A percentile compares a stretch with the other conserved stretches of the same genome.
These are phyloP conservation scores for Capsicum baccatum DNA, from an alignment of 257 asterid genomes.

Conservation along the genomic window DNA sequence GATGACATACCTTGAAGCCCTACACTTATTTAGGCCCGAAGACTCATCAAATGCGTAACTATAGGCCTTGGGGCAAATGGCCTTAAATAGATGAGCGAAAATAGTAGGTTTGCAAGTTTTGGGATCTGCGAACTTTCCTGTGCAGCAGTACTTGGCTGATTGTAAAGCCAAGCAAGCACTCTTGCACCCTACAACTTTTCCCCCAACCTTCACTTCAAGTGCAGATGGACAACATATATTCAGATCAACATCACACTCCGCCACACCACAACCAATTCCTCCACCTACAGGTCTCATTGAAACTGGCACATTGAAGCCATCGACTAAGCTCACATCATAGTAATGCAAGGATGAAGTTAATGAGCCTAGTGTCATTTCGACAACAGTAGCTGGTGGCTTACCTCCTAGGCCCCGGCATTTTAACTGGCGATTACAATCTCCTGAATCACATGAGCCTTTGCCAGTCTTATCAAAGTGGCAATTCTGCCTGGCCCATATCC, in stretches of 20 bases:
- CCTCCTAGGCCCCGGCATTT: slow-evolving; percentile 79
- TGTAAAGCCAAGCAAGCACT: slow-evolving; percentile 92
- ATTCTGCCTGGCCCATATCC: slow-evolving; percentile 82
- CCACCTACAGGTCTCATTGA: slow-evolving; percentile 93
- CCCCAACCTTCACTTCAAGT: slow-evolving; percentile 70
- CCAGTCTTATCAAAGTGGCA: slow-evolving; percentile 61
- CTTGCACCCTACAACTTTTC: slow-evolving; percentile 82
- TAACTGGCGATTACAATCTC: slow-evolving; percentile 74
- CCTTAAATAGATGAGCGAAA: slow-evolving; percentile 78
- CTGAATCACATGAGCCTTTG: slow-evolving; percentile 76
- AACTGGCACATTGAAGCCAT: slow-evolving; percentile 88
- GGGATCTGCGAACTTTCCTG: slow-evolving; percentile 73
- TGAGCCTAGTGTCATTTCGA: slow-evolving; percentile 92
- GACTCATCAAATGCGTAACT: slow-evolving; percentile 92
- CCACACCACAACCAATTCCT: slow-evolving; percentile 85
- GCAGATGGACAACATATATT: slow-evolving; percentile 90
- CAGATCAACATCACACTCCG: slow-evolving; percentile 77
- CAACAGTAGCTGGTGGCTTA: slow-evolving; percentile 88
- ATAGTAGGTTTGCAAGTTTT: slow-evolving; percentile 75
- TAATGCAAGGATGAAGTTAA: slow-evolving; percentile 72
- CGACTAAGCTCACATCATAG: slow-evolving; percentile 87
- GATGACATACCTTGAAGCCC: slow-evolving; percentile 79
- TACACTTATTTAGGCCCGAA: slow-evolving; percentile 78
- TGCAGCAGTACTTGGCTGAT: slow-evolving; percentile 88
- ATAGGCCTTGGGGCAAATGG: slow-evolving; percentile 91